Evolutionary conservation across 176 grass and related monocot species (phyloP), one percentile per base, ranked within the genome.

Genomic region (Carex littledalei): DNA sequence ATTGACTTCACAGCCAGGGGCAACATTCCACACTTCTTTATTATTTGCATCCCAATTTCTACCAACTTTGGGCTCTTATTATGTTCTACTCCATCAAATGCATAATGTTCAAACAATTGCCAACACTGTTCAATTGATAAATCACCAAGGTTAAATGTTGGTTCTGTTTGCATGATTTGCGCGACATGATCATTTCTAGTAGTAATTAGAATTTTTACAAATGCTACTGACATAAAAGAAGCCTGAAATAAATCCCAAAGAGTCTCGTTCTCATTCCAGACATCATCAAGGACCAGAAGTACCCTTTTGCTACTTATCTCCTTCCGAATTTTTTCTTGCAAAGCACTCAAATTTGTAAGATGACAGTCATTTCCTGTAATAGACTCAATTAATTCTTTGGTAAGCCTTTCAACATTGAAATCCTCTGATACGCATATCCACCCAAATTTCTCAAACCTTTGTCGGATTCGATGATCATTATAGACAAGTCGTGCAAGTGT

Each of bases 401-500:
- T 75, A 39, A 75, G 70, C 37, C 32, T 75, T 50, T 45, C 70
- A 21, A 75, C 34, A 45, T n/a, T 75, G 70, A 75, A 75, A 75
- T 75, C 70, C 32, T 75, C 37, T 45, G 70, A 75, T n/a, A 75
- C 70, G 24, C 70, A 75, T 17, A 75, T 45, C 70, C 70, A 75
- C 8, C 70, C 37, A 8, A 22, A 21, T 75, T 17, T 6, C 10
- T 75, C 70, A 59, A 88, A 88, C 9, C 68, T 47, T 84, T 65
- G 81, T 0, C 12, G 74, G 43, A 70, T 73, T 67, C 53, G 84
- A 5, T 67, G 14, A 41, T 91, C 89, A 67, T 64, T 0, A 52
- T 85, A 91, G 45, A 85, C 67, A 35, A 88, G 87, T 74, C 54
- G 86, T 29, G 89, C 86, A 2, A 91, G 67, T 20, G 78, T 58